phyloP scores from a whole-genome alignment of 495 filamentous ascomycete genomes.

The Penicillium pancosmium region DNA sequence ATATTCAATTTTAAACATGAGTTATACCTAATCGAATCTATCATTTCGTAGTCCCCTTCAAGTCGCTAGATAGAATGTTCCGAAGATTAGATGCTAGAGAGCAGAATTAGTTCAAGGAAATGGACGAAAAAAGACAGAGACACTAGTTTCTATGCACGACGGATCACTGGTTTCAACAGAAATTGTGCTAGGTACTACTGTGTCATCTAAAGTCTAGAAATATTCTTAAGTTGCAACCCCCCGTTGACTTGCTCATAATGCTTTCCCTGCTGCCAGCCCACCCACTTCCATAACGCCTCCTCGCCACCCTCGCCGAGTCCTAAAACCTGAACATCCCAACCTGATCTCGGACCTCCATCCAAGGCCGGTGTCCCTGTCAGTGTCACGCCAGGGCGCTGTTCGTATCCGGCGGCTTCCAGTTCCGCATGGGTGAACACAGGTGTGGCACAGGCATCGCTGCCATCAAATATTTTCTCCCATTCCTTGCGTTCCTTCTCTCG shows the following conservation, averaged over 20 bases:
- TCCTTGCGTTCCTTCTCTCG: conserved; percentile 64
- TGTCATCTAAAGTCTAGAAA: neutral
- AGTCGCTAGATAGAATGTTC: neutral
- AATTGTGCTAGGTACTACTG: neutral
- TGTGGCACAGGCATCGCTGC: conserved; percentile 83
- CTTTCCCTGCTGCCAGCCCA: conserved; percentile 65
- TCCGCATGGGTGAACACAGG: conserved; percentile 70
- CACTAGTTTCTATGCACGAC: neutral
- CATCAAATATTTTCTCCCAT: conserved; percentile 77
- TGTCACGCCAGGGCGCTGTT: conserved; percentile 70
- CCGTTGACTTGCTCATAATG: conserved; percentile 48
- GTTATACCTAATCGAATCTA: neutral
- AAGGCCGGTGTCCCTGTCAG: conserved; percentile 60
- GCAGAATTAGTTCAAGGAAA: too few relatives aligned
- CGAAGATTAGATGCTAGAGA: too few relatives aligned
- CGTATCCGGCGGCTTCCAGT: conserved; percentile 59
- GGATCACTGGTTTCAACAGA: too few relatives aligned
- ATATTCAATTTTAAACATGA: neutral
- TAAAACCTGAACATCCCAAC: conserved; percentile 58
- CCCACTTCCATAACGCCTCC: conserved; percentile 64
- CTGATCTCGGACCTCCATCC: conserved; percentile 42
- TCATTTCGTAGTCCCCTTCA: neutral
- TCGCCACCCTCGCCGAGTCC: conserved; percentile 64
- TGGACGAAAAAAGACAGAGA: neutral
- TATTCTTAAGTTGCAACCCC: neutral